Conservation (phyloP, 2,329 filamentous ascomycete genomes). For the Fusarium duplospermum region DNA sequence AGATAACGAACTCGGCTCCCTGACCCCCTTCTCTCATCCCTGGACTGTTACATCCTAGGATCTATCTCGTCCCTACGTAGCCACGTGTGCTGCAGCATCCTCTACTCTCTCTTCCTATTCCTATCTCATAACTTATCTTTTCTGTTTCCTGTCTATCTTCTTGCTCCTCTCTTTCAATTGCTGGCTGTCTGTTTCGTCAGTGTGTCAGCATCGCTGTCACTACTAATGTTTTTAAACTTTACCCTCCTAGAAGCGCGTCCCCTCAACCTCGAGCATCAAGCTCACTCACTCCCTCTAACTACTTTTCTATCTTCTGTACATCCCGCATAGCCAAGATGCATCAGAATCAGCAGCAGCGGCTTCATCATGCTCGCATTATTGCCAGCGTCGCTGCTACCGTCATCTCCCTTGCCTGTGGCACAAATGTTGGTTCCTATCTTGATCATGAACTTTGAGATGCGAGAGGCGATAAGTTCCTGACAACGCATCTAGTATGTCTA, state of each 20-base stretch:
- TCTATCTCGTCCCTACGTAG: not conserved
- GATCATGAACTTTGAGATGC: not conserved
- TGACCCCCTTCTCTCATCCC: constrained; percentile 16
- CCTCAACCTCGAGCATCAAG: not conserved
- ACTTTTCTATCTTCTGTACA: not conserved
- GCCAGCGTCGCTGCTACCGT: constrained; percentile 87
- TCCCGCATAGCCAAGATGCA: constrained; percentile 36
- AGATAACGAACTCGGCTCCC: constrained; percentile 21
- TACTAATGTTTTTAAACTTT: constrained; percentile 36
- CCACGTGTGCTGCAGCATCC: constrained; percentile 19
- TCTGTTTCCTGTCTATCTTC: constrained; percentile 8
- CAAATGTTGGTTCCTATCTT: constrained; percentile 73
- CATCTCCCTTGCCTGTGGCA: constrained; percentile 90
- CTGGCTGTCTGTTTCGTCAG: constrained; percentile 3
- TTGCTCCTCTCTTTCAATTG: constrained; percentile 1
- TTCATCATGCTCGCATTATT: constrained; percentile 76
- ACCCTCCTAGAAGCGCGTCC: constrained; percentile 14
- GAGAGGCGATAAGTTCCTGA: constrained; percentile 14
- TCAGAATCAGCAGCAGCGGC: constrained; percentile 47
- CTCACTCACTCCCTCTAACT: not conserved
- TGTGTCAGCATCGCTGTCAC: constrained; percentile 24
- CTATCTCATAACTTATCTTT: constrained; percentile 8
- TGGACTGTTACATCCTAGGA: constrained; percentile 5
- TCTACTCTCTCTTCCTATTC: not conserved
- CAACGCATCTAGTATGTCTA: constrained; percentile 82